Percentiles rank a stretch among this genome's conserved stretches.
Conservation (phyloP, 129 eudicot genomes). For the Tagetes patula region DNA sequence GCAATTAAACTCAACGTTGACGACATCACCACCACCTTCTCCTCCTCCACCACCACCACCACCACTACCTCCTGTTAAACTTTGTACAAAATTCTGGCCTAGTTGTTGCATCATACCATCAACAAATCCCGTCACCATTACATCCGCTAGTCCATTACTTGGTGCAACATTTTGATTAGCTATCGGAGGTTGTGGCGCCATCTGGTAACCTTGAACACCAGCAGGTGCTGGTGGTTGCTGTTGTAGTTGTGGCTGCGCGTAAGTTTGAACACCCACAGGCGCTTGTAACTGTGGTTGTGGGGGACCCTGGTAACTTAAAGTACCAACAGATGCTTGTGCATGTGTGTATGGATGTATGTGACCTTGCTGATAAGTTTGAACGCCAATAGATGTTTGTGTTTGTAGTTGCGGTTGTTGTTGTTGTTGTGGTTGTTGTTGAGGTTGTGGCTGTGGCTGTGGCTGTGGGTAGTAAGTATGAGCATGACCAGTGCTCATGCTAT, state of each 20-base stretch:
- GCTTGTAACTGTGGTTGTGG: background rate
- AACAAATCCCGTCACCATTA: constrained; percentile 41
- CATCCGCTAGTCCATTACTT: constrained; percentile 27
- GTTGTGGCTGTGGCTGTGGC: too few relatives aligned
- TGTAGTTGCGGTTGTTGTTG: too few relatives aligned
- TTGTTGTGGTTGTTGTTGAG: too few relatives aligned
- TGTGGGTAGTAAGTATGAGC: constrained; percentile 14
- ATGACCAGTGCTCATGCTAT: constrained; percentile 28
- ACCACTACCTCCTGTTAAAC: constrained; percentile 28
- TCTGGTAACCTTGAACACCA: background rate
- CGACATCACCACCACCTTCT: background rate
- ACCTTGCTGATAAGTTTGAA: background rate
- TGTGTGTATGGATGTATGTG: too few relatives aligned
- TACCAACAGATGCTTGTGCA: background rate
- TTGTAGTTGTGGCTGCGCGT: background rate
- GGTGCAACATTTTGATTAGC: too few relatives aligned
- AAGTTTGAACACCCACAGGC: background rate
- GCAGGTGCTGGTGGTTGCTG: background rate
- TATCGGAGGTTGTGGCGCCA: constrained; percentile 7
- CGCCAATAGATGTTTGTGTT: background rate
- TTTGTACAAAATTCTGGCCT: constrained; percentile 49
- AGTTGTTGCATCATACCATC: constrained; percentile 55
- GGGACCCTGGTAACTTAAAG: constrained; percentile 20
- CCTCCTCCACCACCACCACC: background rate
- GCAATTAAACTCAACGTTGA: constrained; percentile 1